Percentiles rank a stretch among this genome's conserved stretches.
Conservation (phyloP, 2,329 filamentous ascomycete species). For the Fusarium robinianum region DNA sequence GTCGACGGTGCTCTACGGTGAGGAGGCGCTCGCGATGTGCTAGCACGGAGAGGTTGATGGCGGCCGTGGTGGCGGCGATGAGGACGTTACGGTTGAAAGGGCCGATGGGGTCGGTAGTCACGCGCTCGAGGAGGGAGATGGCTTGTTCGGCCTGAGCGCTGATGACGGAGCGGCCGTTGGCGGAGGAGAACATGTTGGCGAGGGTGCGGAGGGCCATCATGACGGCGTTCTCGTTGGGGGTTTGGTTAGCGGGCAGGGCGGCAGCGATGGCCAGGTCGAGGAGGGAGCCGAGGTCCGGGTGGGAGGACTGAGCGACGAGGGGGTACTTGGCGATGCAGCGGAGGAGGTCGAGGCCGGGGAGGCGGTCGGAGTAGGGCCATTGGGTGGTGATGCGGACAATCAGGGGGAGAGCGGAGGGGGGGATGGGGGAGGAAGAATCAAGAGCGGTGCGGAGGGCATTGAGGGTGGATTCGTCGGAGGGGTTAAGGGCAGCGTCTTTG, state of each 20-base stretch:
- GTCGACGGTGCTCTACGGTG: slow-evolving; percentile 39
- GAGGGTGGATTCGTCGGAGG: slow-evolving; percentile 69
- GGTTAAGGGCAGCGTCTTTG: slow-evolving; percentile 75
- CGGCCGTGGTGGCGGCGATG: slow-evolving; percentile 79
- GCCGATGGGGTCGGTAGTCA: slow-evolving; percentile 54
- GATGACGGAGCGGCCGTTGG: slow-evolving; percentile 69
- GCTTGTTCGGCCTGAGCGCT: slow-evolving; percentile 63
- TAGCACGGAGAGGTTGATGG: slow-evolving; percentile 83
- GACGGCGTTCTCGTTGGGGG: slow-evolving; percentile 74
- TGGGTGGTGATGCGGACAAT: slow-evolving; percentile 72
- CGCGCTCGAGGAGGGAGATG: slow-evolving; percentile 64
- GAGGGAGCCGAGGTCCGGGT: slow-evolving; percentile 59
- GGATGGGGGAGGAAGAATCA: slow-evolving; percentile 58
- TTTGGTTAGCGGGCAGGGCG: slow-evolving; percentile 51
- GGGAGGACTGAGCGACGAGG: slow-evolving; percentile 63
- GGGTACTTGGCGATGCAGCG: slow-evolving; percentile 78
- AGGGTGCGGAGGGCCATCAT: slow-evolving; percentile 86
- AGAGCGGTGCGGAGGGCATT: slow-evolving; percentile 65
- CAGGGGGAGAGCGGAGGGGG: slow-evolving; percentile 60
- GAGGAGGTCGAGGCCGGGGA: slow-evolving; percentile 85
- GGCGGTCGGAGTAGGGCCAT: slow-evolving; percentile 80
- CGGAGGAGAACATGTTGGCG: slow-evolving; percentile 80
- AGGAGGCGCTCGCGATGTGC: slow-evolving; percentile 54
- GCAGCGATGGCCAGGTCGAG: slow-evolving; percentile 57
- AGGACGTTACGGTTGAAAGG: slow-evolving; percentile 75